phyloP scores from a whole-genome alignment of 257 asterid species.

The Ocimum tenuiflorum region DNA sequence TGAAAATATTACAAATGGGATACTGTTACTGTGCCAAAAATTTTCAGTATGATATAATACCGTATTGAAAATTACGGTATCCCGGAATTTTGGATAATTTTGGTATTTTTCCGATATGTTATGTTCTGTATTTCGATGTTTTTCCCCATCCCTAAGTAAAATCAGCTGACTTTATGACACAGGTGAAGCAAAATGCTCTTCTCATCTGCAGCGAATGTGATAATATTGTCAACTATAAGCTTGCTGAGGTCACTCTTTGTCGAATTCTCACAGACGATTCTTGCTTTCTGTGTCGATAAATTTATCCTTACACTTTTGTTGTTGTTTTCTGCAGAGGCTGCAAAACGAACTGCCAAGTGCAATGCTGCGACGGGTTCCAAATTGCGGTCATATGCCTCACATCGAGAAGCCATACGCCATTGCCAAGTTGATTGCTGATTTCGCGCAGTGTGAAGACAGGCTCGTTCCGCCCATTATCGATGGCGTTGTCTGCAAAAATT shows the following conservation, averaged over 20 bases:
- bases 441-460: conserved; percentile 22
- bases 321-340: conserved; percentile 35
- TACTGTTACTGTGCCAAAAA: too few species aligned
- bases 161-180: conserved; percentile 4
- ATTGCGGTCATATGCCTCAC: conserved; percentile 71
- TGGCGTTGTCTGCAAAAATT: not conserved
- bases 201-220: conserved; percentile 58
- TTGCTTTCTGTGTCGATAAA: too few species aligned
- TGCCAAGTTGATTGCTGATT: conserved; percentile 44
- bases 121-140: too few species aligned
- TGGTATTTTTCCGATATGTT: too few species aligned
- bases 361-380: conserved; percentile 33
- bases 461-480: conserved; percentile 5
- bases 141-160: too few species aligned
- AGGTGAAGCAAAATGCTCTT: conserved; percentile 57
- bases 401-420: conserved; percentile 54
- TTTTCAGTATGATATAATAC: too few species aligned
- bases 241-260: conserved; percentile 40
- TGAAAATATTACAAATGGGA: too few species aligned
- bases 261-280: not conserved
- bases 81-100: too few species aligned
- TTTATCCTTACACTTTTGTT: not conserved
- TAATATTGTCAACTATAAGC: conserved; percentile 37
- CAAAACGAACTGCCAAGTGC: conserved; percentile 48
- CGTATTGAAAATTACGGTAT: too few species aligned